A percentile compares a stretch with the other conserved stretches of the same genome.
Evolutionary conservation across 306 rosid species (phyloP).

Genomic region (Fragaria vesca): DNA sequence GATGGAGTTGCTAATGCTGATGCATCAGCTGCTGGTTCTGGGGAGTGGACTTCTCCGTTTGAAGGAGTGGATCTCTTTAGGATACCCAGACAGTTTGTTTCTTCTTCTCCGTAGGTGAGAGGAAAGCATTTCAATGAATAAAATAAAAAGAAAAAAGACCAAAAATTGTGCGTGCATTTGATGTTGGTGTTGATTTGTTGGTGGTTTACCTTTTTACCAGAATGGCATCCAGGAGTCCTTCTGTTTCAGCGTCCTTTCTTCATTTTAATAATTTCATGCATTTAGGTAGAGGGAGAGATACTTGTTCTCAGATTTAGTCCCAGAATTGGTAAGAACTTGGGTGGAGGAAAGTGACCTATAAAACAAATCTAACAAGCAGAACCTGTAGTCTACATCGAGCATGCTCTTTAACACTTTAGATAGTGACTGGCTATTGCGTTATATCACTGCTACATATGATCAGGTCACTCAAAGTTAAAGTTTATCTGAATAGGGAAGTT

Average conservation of each 20-base stretch:
- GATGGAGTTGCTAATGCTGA: constrained; percentile 63
- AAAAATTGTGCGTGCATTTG: constrained; percentile 58
- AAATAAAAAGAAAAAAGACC: constrained; percentile 34
- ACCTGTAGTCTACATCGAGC: neutral
- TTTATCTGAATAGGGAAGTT: neutral
- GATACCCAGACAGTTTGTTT: constrained; percentile 94
- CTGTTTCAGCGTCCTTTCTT: neutral
- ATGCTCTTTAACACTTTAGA: neutral
- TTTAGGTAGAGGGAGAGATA: neutral
- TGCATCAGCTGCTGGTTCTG: constrained; percentile 52
- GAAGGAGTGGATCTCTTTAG: constrained; percentile 97
- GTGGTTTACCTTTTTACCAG: constrained; percentile 41
- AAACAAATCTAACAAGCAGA: neutral
- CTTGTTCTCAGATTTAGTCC: neutral
- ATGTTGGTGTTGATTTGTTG: constrained; percentile 64
- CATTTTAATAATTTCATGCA: neutral
- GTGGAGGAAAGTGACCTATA: neutral
- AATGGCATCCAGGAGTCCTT: constrained; percentile 35
- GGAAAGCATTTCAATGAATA: constrained; percentile 53
- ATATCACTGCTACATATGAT: neutral
- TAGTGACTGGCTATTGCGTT: neutral
- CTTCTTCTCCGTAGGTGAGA: constrained; percentile 70
- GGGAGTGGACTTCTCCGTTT: constrained; percentile 94
- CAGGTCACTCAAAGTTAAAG: neutral
- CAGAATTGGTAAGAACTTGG: neutral